Conservation (phyloP, 2,329 filamentous ascomycete genomes). For the Bimuria novae-zelandiae region DNA sequence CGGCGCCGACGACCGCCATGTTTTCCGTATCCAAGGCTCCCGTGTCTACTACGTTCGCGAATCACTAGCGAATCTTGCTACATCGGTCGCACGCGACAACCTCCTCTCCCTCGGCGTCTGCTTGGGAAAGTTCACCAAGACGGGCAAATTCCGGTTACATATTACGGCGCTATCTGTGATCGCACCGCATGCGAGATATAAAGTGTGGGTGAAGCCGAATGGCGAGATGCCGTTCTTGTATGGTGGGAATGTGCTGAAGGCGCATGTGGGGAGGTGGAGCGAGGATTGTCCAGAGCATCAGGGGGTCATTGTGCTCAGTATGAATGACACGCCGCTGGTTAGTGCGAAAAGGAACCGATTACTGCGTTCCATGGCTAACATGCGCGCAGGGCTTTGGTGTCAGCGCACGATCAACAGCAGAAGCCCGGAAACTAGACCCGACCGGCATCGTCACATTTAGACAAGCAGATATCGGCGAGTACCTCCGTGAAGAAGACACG, state of each 20-base stretch:
- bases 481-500: slow-evolving; percentile 79
- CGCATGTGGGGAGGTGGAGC: slow-evolving; percentile 80
- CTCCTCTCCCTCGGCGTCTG: slow-evolving; percentile 89
- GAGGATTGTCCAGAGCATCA: slow-evolving; percentile 94
- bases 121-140: slow-evolving; percentile 94
- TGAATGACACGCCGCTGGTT: slow-evolving; percentile 83
- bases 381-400: slow-evolving; percentile 80
- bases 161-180: slow-evolving; percentile 90
- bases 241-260: slow-evolving; percentile 85
- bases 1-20: slow-evolving; percentile 44
- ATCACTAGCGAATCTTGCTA: slow-evolving; percentile 88
- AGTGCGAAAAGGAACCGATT: no score
- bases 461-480: slow-evolving; percentile 94
- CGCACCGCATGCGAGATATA: slow-evolving; percentile 88
- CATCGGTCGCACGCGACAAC: slow-evolving; percentile 78
- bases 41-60: slow-evolving; percentile 92
- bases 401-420: slow-evolving; percentile 83
- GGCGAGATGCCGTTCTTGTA: slow-evolving; percentile 98
- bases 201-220: slow-evolving; percentile 96
- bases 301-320: slow-evolving; percentile 85
- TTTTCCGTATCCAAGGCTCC: slow-evolving; percentile 67
- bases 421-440: slow-evolving; percentile 82
- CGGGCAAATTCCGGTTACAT: slow-evolving; percentile 92
- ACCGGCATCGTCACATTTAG: slow-evolving; percentile 88
- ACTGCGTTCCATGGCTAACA: slow-evolving; percentile 11